Percentiles rank a stretch among this genome's conserved stretches.
Conservation (phyloP, 768 basidiomycete genomes). For the Mycena kentingensis region DNA sequence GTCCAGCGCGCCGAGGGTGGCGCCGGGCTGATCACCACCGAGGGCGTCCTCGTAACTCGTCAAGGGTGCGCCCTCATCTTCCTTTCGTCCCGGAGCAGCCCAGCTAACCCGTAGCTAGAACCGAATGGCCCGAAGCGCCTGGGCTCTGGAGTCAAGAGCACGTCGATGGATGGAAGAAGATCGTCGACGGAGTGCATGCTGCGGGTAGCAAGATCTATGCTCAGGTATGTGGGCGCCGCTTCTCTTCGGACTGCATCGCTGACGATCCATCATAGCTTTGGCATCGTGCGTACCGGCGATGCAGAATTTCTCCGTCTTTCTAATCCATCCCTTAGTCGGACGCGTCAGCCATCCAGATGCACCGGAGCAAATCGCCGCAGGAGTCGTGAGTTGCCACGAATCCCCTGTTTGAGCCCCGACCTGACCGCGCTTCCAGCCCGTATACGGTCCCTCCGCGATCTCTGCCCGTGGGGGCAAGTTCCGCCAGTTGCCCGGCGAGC, state of each 20-base stretch:
- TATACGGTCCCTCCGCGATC: background rate
- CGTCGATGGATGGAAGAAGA: conserved; percentile 32
- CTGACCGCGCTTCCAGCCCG: conserved; percentile 27
- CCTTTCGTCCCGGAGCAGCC: background rate
- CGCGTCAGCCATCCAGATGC: conserved; percentile 4
- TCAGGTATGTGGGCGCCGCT: conserved; percentile 34
- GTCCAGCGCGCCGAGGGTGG: conserved; percentile 38
- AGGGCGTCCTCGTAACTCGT: conserved; percentile 32
- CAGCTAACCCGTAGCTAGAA: conserved; percentile 15
- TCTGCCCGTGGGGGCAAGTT: conserved; percentile 28
- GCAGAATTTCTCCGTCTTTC: background rate
- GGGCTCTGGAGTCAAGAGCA: conserved; percentile 19
- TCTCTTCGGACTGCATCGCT: conserved; percentile 25
- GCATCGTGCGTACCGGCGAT: conserved; percentile 21
- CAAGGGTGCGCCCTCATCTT: conserved; percentile 32
- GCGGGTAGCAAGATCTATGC: conserved; percentile 17
- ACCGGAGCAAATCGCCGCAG: background rate
- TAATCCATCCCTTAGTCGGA: background rate
- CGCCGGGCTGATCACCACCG: conserved; percentile 38
- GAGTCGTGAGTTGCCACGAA: no score
- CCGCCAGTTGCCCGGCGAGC: conserved; percentile 25
- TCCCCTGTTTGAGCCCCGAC: no score
- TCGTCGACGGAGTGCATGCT: conserved; percentile 38
- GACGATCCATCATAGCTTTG: conserved; percentile 21
- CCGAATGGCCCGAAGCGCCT: conserved; percentile 35